phyloP scores from a whole-genome alignment of 108 stramenopile genomes.

The Discostella stelligeroides region DNA sequence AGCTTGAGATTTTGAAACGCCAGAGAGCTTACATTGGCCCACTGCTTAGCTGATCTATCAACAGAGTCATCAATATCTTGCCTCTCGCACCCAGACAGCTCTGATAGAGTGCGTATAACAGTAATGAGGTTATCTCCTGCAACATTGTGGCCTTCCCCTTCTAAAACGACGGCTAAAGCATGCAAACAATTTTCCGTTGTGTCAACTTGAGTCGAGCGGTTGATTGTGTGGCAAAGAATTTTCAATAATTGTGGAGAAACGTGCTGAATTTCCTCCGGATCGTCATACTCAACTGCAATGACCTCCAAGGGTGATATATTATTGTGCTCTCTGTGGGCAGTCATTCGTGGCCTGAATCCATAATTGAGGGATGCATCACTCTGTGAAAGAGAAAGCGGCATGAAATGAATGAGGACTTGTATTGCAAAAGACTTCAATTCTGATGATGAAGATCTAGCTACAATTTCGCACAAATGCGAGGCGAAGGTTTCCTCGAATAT shows the following conservation, averaged over 20 bases:
- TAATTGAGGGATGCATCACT: slow-evolving; percentile 18
- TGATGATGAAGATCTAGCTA: slow-evolving; percentile 49
- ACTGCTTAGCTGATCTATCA: slow-evolving; percentile 59
- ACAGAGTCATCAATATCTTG: slow-evolving; percentile 16
- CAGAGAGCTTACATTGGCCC: slow-evolving; percentile 70
- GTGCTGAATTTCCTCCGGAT: not conserved
- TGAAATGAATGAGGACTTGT: slow-evolving; percentile 71
- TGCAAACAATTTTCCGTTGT: slow-evolving; percentile 69
- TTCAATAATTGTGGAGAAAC: slow-evolving; percentile 45
- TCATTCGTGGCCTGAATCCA: slow-evolving; percentile 22
- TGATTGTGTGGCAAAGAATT: slow-evolving; percentile 72
- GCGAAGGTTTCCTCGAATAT: slow-evolving; percentile 56
- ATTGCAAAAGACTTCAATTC: slow-evolving; percentile 69
- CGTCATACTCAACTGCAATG: slow-evolving; percentile 7
- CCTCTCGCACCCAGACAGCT: slow-evolving; percentile 48
- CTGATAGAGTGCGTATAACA: slow-evolving; percentile 61
- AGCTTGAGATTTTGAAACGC: slow-evolving; percentile 89
- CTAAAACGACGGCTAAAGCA: slow-evolving; percentile 68
- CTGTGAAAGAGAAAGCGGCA: slow-evolving; percentile 53
- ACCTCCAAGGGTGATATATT: slow-evolving; percentile 31
- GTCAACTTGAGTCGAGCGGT: slow-evolving; percentile 44
- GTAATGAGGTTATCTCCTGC: slow-evolving; percentile 54
- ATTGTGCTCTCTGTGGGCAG: slow-evolving; percentile 7
- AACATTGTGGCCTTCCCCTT: slow-evolving; percentile 73
- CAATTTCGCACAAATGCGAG: slow-evolving; percentile 58